Evolutionary conservation across 1,284 basidiomycete species (phyloP).

Genomic region (Puccinia horiana): DNA sequence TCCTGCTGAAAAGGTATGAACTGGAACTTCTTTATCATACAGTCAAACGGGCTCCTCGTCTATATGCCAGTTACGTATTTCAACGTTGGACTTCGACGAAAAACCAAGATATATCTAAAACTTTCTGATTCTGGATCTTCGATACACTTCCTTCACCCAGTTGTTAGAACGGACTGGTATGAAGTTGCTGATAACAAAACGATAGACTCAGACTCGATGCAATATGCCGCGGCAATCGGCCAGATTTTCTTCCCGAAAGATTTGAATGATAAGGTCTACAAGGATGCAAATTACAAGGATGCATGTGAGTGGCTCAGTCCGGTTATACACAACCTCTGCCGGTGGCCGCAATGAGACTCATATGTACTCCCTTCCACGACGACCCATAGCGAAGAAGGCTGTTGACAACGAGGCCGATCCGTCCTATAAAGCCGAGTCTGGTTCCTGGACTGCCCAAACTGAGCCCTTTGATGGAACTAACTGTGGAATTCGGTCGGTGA

Average conservation of each 20-base stretch:
- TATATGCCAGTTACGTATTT: slow-evolving; percentile 37
- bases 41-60: slow-evolving; percentile 7
- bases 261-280: slow-evolving; percentile 10
- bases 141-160: background rate
- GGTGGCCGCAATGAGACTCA: no score
- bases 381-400: background rate
- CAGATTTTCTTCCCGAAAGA: slow-evolving; percentile 37
- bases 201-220: slow-evolving; percentile 32
- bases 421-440: background rate
- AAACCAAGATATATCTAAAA: background rate
- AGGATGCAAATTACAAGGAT: slow-evolving; percentile 18
- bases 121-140: background rate
- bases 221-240: slow-evolving; percentile 20
- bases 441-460: slow-evolving; percentile 24
- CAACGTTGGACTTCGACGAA: background rate
- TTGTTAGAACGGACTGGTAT: slow-evolving; percentile 39
- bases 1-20: background rate
- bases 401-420: slow-evolving; percentile 27
- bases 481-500: slow-evolving; percentile 24
- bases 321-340: background rate
- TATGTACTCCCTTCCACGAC: background rate
- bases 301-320: background rate
- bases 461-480: background rate
- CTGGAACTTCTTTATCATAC: no score
- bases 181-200: slow-evolving; percentile 30